Evolutionary conservation across 345 rosid species (phyloP).

Genomic region (Reutealis trisperma): DNA sequence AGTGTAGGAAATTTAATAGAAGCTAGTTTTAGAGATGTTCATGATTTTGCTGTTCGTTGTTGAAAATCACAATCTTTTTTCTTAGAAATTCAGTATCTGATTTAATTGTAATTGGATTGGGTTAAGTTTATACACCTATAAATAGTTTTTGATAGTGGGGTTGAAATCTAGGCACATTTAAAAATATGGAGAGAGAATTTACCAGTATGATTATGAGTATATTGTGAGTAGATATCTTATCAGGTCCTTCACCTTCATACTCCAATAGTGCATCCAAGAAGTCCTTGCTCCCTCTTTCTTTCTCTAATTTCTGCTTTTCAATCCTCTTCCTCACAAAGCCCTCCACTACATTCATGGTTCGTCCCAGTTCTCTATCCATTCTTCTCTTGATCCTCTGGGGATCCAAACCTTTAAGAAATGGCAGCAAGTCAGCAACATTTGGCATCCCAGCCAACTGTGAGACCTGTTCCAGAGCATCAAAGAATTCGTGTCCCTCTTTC

Average conservation of each 20-base stretch:
- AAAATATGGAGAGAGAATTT: neutral
- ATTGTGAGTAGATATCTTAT: slow-evolving; percentile 2
- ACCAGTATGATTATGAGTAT: slow-evolving; percentile 15
- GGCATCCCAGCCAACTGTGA: slow-evolving; percentile 12
- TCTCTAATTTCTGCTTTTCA: neutral
- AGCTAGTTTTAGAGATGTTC: no score
- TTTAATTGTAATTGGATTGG: no score
- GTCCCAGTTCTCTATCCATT: slow-evolving; percentile 18
- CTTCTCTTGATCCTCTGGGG: slow-evolving; percentile 29
- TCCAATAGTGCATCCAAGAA: slow-evolving; percentile 22
- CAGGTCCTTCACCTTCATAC: slow-evolving; percentile 9
- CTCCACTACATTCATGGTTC: slow-evolving; percentile 5
- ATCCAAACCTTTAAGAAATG: slow-evolving; percentile 24
- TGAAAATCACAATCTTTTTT: no score
- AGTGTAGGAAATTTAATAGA: no score
- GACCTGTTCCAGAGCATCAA: slow-evolving; percentile 7
- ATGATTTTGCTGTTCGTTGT: no score
- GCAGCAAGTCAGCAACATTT: slow-evolving; percentile 23
- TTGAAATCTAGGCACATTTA: no score
- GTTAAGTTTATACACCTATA: no score
- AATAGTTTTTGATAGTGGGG: no score
- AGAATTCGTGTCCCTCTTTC: slow-evolving; percentile 12
- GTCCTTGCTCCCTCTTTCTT: neutral
- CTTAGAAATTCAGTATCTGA: no score
- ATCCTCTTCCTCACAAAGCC: slow-evolving; percentile 21